A percentile compares a stretch with the other conserved stretches of the same genome.
Conservation (phyloP, 208 protist species). For the Lotmaria passim region DNA sequence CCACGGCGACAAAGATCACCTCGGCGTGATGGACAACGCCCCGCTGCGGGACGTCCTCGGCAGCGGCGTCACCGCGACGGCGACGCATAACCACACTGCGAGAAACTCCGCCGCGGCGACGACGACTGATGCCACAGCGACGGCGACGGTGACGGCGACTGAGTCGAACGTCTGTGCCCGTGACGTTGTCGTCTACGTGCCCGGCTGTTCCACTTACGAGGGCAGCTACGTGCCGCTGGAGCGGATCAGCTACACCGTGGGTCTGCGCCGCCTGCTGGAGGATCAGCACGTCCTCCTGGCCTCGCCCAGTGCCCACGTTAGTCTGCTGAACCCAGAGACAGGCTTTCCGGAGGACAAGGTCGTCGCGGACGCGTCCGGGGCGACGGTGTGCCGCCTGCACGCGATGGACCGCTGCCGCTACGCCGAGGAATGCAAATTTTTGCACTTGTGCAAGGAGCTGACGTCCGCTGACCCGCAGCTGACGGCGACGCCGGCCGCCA, state of each 20-base stretch:
- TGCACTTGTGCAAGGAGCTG: slow-evolving; percentile 82
- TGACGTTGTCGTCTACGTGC: slow-evolving; percentile 47
- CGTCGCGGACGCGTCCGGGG: slow-evolving; percentile 37
- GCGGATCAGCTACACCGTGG: slow-evolving; percentile 68
- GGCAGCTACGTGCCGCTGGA: slow-evolving; percentile 50
- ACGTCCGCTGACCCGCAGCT: slow-evolving; percentile 38
- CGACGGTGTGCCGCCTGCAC: slow-evolving; percentile 74
- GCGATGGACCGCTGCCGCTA: slow-evolving; percentile 78
- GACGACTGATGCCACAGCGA: not conserved
- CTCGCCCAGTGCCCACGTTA: slow-evolving; percentile 5
- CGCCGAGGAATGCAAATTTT: slow-evolving; percentile 84
- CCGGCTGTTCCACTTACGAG: slow-evolving; percentile 33
- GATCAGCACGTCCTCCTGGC: slow-evolving; percentile 29
- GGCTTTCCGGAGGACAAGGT: slow-evolving; percentile 33
- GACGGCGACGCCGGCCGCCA: slow-evolving; percentile 20
- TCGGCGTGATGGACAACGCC: slow-evolving; percentile 35
- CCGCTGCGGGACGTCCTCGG: slow-evolving; percentile 20
- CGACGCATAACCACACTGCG: slow-evolving; percentile 1
- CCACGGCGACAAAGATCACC: slow-evolving; percentile 71
- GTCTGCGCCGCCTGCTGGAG: slow-evolving; percentile 56
- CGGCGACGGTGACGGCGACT: not conserved
- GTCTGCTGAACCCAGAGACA: slow-evolving; percentile 20
- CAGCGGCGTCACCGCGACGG: no score
- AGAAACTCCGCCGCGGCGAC: not conserved
- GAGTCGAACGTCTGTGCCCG: slow-evolving; percentile 9